phyloP scores from a whole-genome alignment of 2,329 filamentous ascomycete genomes.

The Cercospora brassicicola region DNA sequence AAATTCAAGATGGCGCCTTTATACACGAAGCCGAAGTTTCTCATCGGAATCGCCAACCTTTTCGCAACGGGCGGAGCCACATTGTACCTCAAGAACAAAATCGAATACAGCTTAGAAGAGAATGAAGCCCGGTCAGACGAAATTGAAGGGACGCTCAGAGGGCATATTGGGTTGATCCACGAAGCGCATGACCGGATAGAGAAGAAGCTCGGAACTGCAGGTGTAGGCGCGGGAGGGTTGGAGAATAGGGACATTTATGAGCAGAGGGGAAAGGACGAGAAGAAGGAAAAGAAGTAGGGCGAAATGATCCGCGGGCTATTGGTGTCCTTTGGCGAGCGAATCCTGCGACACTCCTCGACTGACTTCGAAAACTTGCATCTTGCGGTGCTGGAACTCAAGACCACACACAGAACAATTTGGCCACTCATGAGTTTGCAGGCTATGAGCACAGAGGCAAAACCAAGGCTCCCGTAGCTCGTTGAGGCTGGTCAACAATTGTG shows the following conservation, averaged over 20 bases:
- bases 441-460: no score
- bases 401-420: no score
- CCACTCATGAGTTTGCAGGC: no score
- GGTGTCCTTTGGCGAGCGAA: no score
- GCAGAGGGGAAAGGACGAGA: slow-evolving; percentile 23
- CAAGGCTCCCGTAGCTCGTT: no score
- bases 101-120: slow-evolving; percentile 48
- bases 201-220: slow-evolving; percentile 39
- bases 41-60: slow-evolving; percentile 17
- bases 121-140: slow-evolving; percentile 52
- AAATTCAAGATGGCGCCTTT: slow-evolving; percentile 3
- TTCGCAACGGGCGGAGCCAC: slow-evolving; percentile 24
- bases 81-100: slow-evolving; percentile 22
- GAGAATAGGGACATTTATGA: slow-evolving; percentile 27
- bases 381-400: no score
- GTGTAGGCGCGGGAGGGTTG: slow-evolving; percentile 30
- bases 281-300: slow-evolving; percentile 4
- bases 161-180: slow-evolving; percentile 52
- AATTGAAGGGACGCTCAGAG: slow-evolving; percentile 50
- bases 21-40: slow-evolving; percentile 7
- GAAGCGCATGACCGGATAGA: slow-evolving; percentile 50
- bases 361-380: no score
- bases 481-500: no score
- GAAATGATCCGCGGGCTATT: no score
- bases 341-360: no score